Conservation (phyloP, 176 grass and related monocot genomes). For the Echinochloa phyllopogon region DNA sequence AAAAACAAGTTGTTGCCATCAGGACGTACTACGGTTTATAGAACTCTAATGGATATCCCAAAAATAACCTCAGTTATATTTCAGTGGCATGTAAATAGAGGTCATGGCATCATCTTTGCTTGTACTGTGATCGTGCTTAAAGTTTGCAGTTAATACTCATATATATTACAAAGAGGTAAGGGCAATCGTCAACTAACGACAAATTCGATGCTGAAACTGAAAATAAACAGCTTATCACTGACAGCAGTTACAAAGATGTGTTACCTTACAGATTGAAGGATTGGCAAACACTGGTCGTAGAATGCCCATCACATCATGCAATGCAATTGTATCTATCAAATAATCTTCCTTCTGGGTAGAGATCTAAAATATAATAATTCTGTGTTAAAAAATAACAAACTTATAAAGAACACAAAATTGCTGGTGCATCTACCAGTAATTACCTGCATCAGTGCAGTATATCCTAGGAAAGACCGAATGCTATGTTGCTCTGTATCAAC, state of each 20-base stretch:
- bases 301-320: slow-evolving; percentile 82
- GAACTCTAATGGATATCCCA: not conserved
- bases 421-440: slow-evolving; percentile 16
- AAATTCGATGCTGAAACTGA: slow-evolving; percentile 12
- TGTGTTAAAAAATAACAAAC: slow-evolving; percentile 17
- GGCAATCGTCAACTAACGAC: slow-evolving; percentile 1
- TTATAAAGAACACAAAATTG: slow-evolving; percentile 22
- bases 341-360: slow-evolving; percentile 83
- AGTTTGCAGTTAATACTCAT: slow-evolving; percentile 6
- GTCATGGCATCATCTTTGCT: not conserved
- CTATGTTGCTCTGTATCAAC: slow-evolving; percentile 98
- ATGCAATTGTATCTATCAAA: slow-evolving; percentile 89
- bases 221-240: slow-evolving; percentile 15
- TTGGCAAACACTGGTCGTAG: slow-evolving; percentile 76
- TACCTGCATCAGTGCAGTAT: slow-evolving; percentile 98
- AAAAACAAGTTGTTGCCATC: slow-evolving; percentile 8
- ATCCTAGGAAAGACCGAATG: slow-evolving; percentile 92
- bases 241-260: slow-evolving; percentile 36
- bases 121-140: slow-evolving; percentile 34
- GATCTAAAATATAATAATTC: slow-evolving; percentile 55
- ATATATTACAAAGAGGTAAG: slow-evolving; percentile 5
- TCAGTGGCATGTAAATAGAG: not conserved
- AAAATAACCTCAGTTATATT: slow-evolving; percentile 11
- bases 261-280: slow-evolving; percentile 84
- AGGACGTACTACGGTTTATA: slow-evolving; percentile 3